Percentiles rank a stretch among this genome's conserved stretches.
Conservation (phyloP, 192 early-diverging fungal genomes). For the Linnemannia exigua region DNA sequence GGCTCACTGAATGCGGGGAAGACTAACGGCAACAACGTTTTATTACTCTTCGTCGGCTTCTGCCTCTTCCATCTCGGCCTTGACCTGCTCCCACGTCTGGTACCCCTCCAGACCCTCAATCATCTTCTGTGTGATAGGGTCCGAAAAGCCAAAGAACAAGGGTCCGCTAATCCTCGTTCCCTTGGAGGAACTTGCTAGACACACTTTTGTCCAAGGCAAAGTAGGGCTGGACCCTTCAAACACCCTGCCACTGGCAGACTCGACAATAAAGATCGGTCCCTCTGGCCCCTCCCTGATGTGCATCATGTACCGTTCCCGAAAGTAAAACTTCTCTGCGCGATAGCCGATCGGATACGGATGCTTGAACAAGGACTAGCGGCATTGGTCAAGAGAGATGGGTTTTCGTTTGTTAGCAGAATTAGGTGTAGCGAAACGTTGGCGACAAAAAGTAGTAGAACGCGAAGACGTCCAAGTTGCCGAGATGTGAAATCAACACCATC, state of each 20-base stretch:
- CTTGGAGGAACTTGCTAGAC: conserved; percentile 60
- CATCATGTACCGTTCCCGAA: conserved; percentile 66
- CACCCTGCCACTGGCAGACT: conserved; percentile 48
- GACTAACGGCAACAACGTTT: no score
- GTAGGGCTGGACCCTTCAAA: conserved; percentile 64
- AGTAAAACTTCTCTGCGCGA: conserved; percentile 62
- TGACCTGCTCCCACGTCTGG: conserved; percentile 36
- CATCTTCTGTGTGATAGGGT: conserved; percentile 64
- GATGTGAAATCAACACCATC: background rate
- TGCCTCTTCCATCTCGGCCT: conserved; percentile 26
- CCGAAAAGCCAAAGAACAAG: conserved; percentile 70
- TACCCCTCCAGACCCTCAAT: conserved; percentile 63
- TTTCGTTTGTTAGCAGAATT: background rate
- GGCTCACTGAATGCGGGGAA: no score
- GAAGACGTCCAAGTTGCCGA: background rate
- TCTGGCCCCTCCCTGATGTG: conserved; percentile 58
- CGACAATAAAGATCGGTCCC: conserved; percentile 64
- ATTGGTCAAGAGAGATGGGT: background rate
- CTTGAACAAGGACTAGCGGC: conserved; percentile 56
- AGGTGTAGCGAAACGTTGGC: no score
- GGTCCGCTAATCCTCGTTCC: conserved; percentile 69
- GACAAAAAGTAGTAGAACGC: no score
- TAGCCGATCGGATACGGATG: conserved; percentile 70
- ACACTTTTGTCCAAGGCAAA: conserved; percentile 68
- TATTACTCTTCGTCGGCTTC: background rate